These are phyloP conservation scores for Dinochytrium kinnereticum DNA, from an alignment of 371 early-diverging fungal species.

Conservation along the genomic window DNA sequence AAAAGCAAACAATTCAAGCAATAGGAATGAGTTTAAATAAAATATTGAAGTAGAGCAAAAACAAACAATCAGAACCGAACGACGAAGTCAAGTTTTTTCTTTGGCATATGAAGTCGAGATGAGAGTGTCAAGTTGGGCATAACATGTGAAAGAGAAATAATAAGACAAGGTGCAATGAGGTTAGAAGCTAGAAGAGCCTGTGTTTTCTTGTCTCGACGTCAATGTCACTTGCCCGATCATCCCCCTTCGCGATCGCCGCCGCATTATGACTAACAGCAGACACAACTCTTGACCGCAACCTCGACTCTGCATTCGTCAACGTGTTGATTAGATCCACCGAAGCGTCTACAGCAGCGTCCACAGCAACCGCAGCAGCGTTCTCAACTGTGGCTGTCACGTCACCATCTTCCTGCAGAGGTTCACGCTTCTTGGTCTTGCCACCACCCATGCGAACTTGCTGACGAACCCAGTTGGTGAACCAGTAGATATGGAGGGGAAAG, in stretches of 20 bases:
- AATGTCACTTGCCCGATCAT: background rate
- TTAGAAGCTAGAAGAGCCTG: background rate
- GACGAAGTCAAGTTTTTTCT: too few relatives aligned
- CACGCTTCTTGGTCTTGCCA: constrained; percentile 6
- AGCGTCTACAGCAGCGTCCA: constrained; percentile 13
- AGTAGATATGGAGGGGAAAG: constrained; percentile 30
- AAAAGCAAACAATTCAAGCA: too few relatives aligned
- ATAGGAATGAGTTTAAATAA: too few relatives aligned
- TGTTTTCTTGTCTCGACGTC: background rate
- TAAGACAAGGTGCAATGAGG: too few relatives aligned
- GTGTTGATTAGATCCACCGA: constrained; percentile 11
- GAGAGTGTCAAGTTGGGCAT: too few relatives aligned
- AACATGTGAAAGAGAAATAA: too few relatives aligned
- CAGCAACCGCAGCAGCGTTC: constrained; percentile 13
- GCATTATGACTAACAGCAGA: too few relatives aligned
- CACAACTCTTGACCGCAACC: background rate
- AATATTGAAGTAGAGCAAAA: too few relatives aligned
- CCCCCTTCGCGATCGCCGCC: too few relatives aligned
- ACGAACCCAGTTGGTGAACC: constrained; percentile 33
- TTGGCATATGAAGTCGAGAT: too few relatives aligned
- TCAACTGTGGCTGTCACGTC: constrained; percentile 7
- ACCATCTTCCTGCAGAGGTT: constrained; percentile 3
- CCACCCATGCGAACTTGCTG: constrained; percentile 2
- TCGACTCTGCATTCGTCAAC: background rate
- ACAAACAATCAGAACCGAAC: too few relatives aligned